Base-by-base conservation (phyloP, 768 basidiomycete species). In the Suillus cothurnatus region DNA sequence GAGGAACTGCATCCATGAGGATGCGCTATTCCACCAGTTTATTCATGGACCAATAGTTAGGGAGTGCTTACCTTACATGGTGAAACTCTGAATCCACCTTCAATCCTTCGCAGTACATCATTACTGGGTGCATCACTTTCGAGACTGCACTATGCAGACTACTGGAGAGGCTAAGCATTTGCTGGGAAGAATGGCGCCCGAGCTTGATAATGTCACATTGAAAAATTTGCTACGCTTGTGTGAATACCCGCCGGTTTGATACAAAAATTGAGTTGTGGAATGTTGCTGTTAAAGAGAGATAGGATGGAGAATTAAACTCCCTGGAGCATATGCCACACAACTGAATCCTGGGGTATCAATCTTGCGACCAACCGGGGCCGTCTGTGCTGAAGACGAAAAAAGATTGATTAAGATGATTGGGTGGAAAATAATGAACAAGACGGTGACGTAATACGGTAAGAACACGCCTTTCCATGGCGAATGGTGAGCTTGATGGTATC, bases 181-280 rank as follows among this genome's bases (percentile, higher is more conserved):
- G 9, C 17, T 19, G 5, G 17, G 36, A 26, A 39, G 57, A n/a
- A 58, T 28, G 57, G 23, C 19, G 38, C 36, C 36, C 12, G 23
- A n/a, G 14, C n/a, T 17, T 38, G 26, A 19, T 19, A 19, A 61
- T 31, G 6, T 36, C 11, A 15, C 26, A 28, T 59, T 58, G 36
- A 19, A 39, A 38, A 17, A 36, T 15, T 12, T 59, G 41, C 17
- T 59, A 63, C 36, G 19, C 19, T 32, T 21, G 21, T 28, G 57
- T 67, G 69, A 67, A 71, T 69, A 71, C 69, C 31, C 49, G 49
- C 58, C 2, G 17, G 4, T n/a, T 4, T 14, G 3, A 53, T 32
- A 49, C 21, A 28, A 41, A 9, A 49, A 19, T 53, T 31, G 9
- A 9, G 9, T 19, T 21, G 55, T n/a, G 45, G 49, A 53, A 38